Conservation (phyloP, 2,329 filamentous ascomycete genomes). For the Sarocladium kiliense region DNA sequence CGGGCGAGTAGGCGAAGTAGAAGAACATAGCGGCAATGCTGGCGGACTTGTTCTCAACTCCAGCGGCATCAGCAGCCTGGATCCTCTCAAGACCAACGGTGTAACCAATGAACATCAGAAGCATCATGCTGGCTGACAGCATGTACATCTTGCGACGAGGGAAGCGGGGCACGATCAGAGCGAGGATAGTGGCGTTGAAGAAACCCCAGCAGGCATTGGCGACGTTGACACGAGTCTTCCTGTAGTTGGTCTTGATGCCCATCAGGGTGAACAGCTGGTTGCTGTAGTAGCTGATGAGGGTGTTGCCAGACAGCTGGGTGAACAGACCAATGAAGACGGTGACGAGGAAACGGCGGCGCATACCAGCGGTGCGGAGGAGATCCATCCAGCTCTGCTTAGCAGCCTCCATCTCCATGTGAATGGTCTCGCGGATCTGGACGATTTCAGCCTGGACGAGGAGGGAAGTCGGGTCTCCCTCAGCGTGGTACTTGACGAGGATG, state of each 20-base stretch:
- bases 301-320: slow-evolving; percentile 49
- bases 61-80: slow-evolving; percentile 30
- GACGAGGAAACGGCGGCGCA: slow-evolving; percentile 44
- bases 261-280: slow-evolving; percentile 44
- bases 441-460: slow-evolving; percentile 43
- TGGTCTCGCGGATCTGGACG: slow-evolving; percentile 43
- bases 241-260: slow-evolving; percentile 32
- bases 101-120: slow-evolving; percentile 47
- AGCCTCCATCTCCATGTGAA: slow-evolving; percentile 32
- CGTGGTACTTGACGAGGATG: slow-evolving; percentile 45
- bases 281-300: slow-evolving; percentile 31
- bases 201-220: slow-evolving; percentile 39
- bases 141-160: slow-evolving; percentile 45
- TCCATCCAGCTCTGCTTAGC: slow-evolving; percentile 49
- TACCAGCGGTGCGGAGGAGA: slow-evolving; percentile 45
- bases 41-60: slow-evolving; percentile 25
- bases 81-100: slow-evolving; percentile 41
- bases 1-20: slow-evolving; percentile 49
- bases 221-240: slow-evolving; percentile 42
- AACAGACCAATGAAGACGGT: slow-evolving; percentile 46
- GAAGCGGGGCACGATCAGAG: slow-evolving; percentile 40
- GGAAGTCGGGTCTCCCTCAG: slow-evolving; percentile 37
- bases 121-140: slow-evolving; percentile 42
- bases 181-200: slow-evolving; percentile 34
- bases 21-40: slow-evolving; percentile 44